phyloP scores from a whole-genome alignment of 2,329 filamentous ascomycete genomes.

The Arthrobotrys entomopaga region DNA sequence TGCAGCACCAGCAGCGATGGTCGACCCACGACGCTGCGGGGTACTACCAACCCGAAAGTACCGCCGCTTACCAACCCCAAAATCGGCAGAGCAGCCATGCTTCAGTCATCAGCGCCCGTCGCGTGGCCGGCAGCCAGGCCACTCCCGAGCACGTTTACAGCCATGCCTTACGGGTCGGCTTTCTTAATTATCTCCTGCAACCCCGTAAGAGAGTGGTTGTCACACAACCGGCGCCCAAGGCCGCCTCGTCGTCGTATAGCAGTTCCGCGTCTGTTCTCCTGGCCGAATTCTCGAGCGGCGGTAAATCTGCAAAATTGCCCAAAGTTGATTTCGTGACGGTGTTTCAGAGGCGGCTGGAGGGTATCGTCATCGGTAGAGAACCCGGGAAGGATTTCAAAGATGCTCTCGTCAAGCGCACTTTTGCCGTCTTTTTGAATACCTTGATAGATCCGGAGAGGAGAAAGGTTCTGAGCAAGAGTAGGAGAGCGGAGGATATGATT shows the following conservation, averaged over 20 bases:
- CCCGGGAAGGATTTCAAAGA: constrained; percentile 88
- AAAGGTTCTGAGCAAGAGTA: constrained; percentile 91
- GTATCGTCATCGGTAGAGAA: constrained; percentile 83
- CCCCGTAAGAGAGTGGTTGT: constrained; percentile 88
- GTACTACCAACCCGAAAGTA: constrained; percentile 53
- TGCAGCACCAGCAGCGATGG: constrained; percentile 16
- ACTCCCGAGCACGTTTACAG: constrained; percentile 82
- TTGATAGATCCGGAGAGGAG: constrained; percentile 89
- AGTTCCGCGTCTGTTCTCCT: constrained; percentile 72
- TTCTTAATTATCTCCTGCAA: constrained; percentile 90
- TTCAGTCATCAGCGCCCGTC: constrained; percentile 63
- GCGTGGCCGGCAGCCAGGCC: constrained; percentile 60
- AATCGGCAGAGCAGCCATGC: constrained; percentile 58
- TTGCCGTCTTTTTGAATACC: constrained; percentile 91
- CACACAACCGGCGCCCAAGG: constrained; percentile 68
- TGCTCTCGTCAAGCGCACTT: constrained; percentile 88
- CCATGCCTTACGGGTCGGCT: constrained; percentile 89
- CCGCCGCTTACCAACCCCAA: constrained; percentile 43
- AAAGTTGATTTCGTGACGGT: constrained; percentile 74
- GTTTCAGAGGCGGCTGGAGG: constrained; percentile 80
- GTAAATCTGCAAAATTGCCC: constrained; percentile 76
- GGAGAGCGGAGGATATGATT: constrained; percentile 89
- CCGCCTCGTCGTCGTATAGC: constrained; percentile 70
- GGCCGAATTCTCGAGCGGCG: constrained; percentile 66
- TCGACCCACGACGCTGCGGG: constrained; percentile 51